Conservation (phyloP, 106 monocot species). For the Apostasia ramifera region DNA sequence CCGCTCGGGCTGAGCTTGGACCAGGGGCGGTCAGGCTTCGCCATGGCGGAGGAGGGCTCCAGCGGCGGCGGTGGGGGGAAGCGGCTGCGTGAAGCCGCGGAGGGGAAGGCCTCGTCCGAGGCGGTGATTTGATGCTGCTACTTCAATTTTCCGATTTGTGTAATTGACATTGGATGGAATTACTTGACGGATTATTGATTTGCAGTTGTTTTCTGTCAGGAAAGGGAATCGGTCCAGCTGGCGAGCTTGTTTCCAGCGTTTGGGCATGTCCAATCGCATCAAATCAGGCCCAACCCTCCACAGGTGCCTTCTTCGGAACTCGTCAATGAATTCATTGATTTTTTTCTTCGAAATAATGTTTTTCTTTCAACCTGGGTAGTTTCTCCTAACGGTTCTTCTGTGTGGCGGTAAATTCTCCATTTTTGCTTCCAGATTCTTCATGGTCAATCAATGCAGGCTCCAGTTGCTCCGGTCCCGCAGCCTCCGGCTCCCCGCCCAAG, state of each 20-base stretch:
- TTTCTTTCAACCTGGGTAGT: neutral
- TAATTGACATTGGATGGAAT: neutral
- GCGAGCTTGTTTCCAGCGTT: conserved; percentile 59
- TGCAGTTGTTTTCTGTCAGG: conserved; percentile 1
- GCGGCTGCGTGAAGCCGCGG: neutral
- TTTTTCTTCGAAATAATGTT: neutral
- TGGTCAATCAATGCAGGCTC: conserved; percentile 42
- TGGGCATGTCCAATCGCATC: conserved; percentile 57
- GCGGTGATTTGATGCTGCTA: conserved; percentile 5
- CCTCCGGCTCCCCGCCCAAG: conserved; percentile 87
- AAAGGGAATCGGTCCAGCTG: conserved; percentile 24
- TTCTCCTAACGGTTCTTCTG: neutral
- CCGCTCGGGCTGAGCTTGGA: conserved; percentile 78
- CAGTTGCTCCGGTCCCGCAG: conserved; percentile 37
- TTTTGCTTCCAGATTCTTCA: conserved; percentile 48
- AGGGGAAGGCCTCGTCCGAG: conserved; percentile 6
- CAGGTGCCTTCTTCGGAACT: conserved; percentile 1
- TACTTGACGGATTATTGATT: neutral
- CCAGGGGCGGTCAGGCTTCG: conserved; percentile 2
- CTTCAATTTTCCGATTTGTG: neutral
- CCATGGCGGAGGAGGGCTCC: conserved; percentile 6
- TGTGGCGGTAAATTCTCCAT: neutral
- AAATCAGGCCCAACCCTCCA: conserved; percentile 51
- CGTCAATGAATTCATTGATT: neutral
- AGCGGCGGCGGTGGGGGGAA: neutral